Percentiles rank a stretch among this genome's conserved stretches.
Evolutionary conservation across 129 eudicot genomes (phyloP).

Genomic region (Kitagawia praeruptora): DNA sequence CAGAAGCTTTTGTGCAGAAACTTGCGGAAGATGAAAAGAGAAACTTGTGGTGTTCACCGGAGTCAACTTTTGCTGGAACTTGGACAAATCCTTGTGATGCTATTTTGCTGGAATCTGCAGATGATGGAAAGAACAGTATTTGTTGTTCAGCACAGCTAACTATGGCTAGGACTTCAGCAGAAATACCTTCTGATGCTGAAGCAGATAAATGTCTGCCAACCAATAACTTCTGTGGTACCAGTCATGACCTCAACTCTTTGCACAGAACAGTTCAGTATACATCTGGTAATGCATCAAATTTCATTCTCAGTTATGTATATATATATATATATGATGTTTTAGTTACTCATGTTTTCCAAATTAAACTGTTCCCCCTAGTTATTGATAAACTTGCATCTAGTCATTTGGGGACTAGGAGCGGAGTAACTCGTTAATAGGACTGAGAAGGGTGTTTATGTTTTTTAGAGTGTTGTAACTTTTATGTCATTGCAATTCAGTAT

Average conservation of each 20-base stretch:
- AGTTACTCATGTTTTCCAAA: neutral
- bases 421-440: neutral
- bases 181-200: slow-evolving; percentile 20
- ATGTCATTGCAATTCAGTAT: neutral
- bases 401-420: neutral
- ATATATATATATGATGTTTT: neutral
- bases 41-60: slow-evolving; percentile 22
- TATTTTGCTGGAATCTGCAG: slow-evolving; percentile 15
- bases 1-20: slow-evolving; percentile 29
- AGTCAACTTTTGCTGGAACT: slow-evolving; percentile 20
- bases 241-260: slow-evolving; percentile 1
- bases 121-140: slow-evolving; percentile 16
- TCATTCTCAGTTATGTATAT: neutral
- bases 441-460: neutral
- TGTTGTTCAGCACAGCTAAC: slow-evolving; percentile 21
- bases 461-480: neutral
- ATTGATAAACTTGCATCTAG: neutral
- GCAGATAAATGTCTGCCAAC: slow-evolving; percentile 20
- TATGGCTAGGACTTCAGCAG: slow-evolving; percentile 22
- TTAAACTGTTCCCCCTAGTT: neutral
- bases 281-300: neutral
- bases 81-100: slow-evolving; percentile 18
- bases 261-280: neutral
- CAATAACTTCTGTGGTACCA: neutral
- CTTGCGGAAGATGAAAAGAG: slow-evolving; percentile 13